Conservation (phyloP, 83 land plant species). For the Picea engelmannii region DNA sequence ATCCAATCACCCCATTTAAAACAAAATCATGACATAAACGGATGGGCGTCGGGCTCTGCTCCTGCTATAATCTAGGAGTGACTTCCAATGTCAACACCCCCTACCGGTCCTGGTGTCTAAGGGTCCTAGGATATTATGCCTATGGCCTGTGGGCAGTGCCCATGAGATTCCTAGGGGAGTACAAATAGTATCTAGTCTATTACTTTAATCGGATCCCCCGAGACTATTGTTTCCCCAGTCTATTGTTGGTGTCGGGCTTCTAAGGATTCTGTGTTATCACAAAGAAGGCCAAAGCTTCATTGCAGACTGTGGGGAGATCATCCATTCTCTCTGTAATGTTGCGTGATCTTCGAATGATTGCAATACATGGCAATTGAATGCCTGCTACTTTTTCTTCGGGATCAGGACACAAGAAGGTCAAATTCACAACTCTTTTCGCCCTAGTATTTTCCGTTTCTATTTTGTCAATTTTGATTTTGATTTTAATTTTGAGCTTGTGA, state of each 20-base stretch:
- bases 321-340: conserved; percentile 70
- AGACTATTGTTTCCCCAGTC: conserved; percentile 32
- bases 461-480: too few relatives aligned
- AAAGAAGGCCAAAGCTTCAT: conserved; percentile 53
- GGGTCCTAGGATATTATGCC: too few relatives aligned
- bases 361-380: conserved; percentile 95
- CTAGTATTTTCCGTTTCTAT: not conserved
- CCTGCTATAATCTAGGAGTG: too few relatives aligned
- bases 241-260: conserved; percentile 79
- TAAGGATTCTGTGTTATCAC: conserved; percentile 77
- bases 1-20: too few relatives aligned
- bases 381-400: conserved; percentile 77
- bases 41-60: too few relatives aligned
- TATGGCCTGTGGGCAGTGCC: too few relatives aligned
- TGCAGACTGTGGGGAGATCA: conserved; percentile 41
- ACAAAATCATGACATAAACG: too few relatives aligned
- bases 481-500: too few relatives aligned
- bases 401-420: conserved; percentile 47
- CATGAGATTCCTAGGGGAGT: conserved; percentile 41
- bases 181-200: too few relatives aligned
- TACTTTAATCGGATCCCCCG: too few relatives aligned
- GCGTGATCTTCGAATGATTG: conserved; percentile 92
- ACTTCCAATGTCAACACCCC: too few relatives aligned
- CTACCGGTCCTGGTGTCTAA: too few relatives aligned
- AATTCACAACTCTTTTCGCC: not conserved